A percentile compares a stretch with the other conserved stretches of the same genome.
These are phyloP conservation scores for Salix arbutifolia DNA, from an alignment of 345 rosid genomes.

Conservation along the genomic window DNA sequence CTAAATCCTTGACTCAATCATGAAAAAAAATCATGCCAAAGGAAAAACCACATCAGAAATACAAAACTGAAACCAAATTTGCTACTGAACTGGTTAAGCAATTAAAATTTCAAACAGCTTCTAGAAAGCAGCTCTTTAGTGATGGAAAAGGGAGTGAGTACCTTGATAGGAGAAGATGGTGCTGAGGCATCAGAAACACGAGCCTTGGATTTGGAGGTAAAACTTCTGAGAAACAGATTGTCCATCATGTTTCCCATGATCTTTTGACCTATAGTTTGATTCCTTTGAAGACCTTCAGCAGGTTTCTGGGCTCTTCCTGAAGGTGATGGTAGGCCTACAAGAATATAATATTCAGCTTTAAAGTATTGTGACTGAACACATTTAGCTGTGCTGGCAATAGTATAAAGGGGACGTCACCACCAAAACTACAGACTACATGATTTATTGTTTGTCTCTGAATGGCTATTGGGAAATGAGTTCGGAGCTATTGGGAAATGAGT, in stretches of 20 bases:
- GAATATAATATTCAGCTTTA: slow-evolving; percentile 10
- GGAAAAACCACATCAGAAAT: not conserved
- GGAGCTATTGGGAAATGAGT: too few relatives aligned
- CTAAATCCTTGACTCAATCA: not conserved
- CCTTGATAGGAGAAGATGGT: slow-evolving; percentile 83
- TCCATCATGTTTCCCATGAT: slow-evolving; percentile 84
- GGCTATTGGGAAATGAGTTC: too few relatives aligned
- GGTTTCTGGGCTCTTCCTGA: slow-evolving; percentile 66
- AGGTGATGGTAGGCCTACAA: slow-evolving; percentile 73
- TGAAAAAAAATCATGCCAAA: not conserved
- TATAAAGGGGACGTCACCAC: not conserved
- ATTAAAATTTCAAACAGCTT: not conserved
- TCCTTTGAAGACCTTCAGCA: slow-evolving; percentile 57
- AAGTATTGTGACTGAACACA: not conserved
- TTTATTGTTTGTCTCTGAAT: too few relatives aligned
- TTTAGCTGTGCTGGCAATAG: too few relatives aligned
- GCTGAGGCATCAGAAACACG: slow-evolving; percentile 49
- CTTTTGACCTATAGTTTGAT: slow-evolving; percentile 82
- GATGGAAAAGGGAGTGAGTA: slow-evolving; percentile 10
- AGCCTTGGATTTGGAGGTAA: slow-evolving; percentile 69
- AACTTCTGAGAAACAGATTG: slow-evolving; percentile 71
- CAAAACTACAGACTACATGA: too few relatives aligned
- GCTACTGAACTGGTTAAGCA: not conserved
- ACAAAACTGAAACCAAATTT: not conserved
- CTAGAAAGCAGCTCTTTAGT: not conserved